These are phyloP conservation scores for Malus hybrid DNA, from an alignment of 331 rosid genomes.

Conservation along the genomic window DNA sequence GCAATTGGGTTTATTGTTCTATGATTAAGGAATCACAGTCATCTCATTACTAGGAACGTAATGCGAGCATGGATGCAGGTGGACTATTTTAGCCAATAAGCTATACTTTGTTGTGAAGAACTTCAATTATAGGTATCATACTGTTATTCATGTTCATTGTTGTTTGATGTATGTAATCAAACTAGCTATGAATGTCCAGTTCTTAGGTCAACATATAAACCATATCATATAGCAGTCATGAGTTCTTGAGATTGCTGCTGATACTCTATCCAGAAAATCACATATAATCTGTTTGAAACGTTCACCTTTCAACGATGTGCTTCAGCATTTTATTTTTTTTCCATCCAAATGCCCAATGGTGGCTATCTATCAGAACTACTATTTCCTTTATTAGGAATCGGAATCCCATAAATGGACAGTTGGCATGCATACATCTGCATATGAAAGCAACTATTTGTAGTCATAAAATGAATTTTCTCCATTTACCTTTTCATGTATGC, in stretches of 20 bases:
- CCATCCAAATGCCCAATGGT: background rate
- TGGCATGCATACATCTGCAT: too few species aligned
- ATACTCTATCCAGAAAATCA: background rate
- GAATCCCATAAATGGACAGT: too few species aligned
- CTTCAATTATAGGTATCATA: constrained; percentile 78
- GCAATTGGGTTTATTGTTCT: too few species aligned
- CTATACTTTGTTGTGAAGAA: constrained; percentile 91
- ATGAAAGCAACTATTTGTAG: too few species aligned
- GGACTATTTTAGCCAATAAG: too few species aligned
- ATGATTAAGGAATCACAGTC: too few species aligned
- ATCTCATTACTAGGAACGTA: too few species aligned
- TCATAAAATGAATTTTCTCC: too few species aligned
- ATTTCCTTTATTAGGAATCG: background rate
- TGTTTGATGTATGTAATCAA: background rate
- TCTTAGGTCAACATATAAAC: background rate
- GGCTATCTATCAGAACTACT: background rate
- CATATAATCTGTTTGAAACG: background rate
- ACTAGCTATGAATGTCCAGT: background rate
- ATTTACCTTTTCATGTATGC: too few species aligned
- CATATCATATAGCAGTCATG: background rate
- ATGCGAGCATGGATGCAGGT: too few species aligned
- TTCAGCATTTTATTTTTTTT: background rate
- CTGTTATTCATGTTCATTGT: background rate
- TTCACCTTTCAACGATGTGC: background rate
- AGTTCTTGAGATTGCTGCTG: background rate